Conservation (phyloP, 148 eudicot genomes). For the Fagopyrum esculentum region DNA sequence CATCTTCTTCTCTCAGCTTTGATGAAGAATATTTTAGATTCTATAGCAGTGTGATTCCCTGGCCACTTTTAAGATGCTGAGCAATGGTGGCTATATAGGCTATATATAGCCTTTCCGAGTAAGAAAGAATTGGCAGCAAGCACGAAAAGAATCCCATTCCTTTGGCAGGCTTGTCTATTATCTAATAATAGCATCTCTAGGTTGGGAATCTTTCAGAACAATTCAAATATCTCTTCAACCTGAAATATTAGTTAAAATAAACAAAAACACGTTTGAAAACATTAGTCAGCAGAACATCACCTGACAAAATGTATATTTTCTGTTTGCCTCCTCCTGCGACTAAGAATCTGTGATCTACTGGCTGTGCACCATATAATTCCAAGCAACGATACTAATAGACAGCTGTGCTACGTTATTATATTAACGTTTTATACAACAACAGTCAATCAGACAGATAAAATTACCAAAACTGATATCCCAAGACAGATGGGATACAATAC, state of each 20-base stretch:
- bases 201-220: not conserved
- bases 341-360: not conserved
- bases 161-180: not conserved
- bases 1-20: not conserved
- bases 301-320: not conserved
- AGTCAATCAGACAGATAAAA: not conserved
- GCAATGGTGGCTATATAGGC: not conserved
- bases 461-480: not conserved
- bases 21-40: not conserved
- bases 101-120: not conserved
- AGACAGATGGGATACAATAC: not conserved
- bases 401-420: not conserved
- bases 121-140: not conserved
- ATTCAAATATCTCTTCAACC: not conserved
- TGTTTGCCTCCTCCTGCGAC: not conserved
- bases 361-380: not conserved
- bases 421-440: not conserved
- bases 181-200: not conserved
- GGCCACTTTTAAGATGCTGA: slow-evolving; percentile 5
- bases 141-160: slow-evolving; percentile 7
- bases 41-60: slow-evolving; percentile 5
- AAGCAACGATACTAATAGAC: not conserved
- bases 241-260: not conserved
- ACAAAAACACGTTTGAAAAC: too few species aligned
- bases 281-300: not conserved